Conservation (phyloP, 441 rosid genomes). For the Bocquillonia castaneifolia region DNA sequence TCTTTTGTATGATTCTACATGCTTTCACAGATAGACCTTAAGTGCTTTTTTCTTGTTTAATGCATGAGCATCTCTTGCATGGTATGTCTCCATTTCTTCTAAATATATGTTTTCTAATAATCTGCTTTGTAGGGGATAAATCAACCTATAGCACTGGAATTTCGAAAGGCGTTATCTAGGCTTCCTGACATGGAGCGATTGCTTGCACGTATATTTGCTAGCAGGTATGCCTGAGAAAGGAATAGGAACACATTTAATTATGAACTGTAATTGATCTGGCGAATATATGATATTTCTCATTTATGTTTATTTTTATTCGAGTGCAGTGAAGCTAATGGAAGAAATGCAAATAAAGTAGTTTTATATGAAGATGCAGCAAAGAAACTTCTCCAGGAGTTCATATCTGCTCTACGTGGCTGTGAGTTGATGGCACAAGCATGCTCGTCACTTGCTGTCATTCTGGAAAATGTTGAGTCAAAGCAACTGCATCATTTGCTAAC, state of each 20-base stretch:
- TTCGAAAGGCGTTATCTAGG: slow-evolving; percentile 65
- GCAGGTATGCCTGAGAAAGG: slow-evolving; percentile 52
- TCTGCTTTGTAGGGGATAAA: slow-evolving; percentile 60
- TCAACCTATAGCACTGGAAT: slow-evolving; percentile 59
- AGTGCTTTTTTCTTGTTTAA: neutral
- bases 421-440: slow-evolving; percentile 76
- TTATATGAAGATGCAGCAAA: slow-evolving; percentile 91
- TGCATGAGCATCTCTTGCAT: neutral
- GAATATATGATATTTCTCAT: slow-evolving; percentile 2
- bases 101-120: neutral
- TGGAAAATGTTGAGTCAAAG: slow-evolving; percentile 61
- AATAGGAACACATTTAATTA: slow-evolving; percentile 2
- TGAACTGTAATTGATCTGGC: neutral
- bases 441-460: slow-evolving; percentile 59
- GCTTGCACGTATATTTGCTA: slow-evolving; percentile 76
- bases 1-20: neutral
- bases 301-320: slow-evolving; percentile 16
- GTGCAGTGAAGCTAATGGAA: slow-evolving; percentile 87
- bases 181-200: slow-evolving; percentile 97
- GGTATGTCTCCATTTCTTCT: neutral
- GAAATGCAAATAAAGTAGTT: slow-evolving; percentile 81
- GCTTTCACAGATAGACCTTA: neutral
- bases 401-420: slow-evolving; percentile 82
- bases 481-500: slow-evolving; percentile 66
- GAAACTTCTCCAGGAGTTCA: slow-evolving; percentile 84